These are phyloP conservation scores for Lachancea cidri DNA, from an alignment of 805 yeast genomes.

Conservation along the genomic window DNA sequence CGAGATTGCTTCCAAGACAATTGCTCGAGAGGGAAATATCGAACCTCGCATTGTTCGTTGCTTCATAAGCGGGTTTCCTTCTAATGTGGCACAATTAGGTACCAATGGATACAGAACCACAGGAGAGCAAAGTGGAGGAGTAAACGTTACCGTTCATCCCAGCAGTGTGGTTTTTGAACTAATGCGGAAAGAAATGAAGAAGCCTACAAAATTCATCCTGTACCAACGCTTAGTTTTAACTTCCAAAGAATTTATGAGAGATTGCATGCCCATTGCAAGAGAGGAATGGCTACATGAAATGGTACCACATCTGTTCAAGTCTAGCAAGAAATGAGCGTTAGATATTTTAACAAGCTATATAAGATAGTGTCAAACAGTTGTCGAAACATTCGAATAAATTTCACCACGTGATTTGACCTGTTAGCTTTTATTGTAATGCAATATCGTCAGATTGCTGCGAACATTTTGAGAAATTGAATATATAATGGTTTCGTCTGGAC, in stretches of 20 bases:
- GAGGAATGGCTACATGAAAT: constrained; percentile 69
- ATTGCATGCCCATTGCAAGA: constrained; percentile 63
- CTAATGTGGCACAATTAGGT: constrained; percentile 27
- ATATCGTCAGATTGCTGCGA: not conserved
- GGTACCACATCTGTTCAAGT: constrained; percentile 50
- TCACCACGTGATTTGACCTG: not conserved
- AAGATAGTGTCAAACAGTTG: not conserved
- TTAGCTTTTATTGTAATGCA: not conserved
- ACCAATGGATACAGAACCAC: constrained; percentile 28
- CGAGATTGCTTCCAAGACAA: constrained; percentile 8
- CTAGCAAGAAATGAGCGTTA: not conserved
- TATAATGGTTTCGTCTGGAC: not conserved
- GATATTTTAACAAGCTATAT: too few relatives aligned
- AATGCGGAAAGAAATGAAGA: constrained; percentile 40
- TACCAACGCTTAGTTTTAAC: constrained; percentile 85
- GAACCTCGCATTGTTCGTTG: constrained; percentile 18
- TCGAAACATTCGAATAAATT: not conserved
- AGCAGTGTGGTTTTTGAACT: constrained; percentile 58
- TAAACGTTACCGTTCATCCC: constrained; percentile 81
- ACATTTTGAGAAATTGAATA: not conserved
- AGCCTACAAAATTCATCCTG: constrained; percentile 68
- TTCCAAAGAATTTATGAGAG: constrained; percentile 82
- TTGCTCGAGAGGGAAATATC: constrained; percentile 1
- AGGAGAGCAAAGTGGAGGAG: constrained; percentile 46
- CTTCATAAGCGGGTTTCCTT: constrained; percentile 32